Percentiles rank a stretch among this genome's conserved stretches.
phyloP scores from a whole-genome alignment of 768 basidiomycete species.

The Mycena rebaudengoi region DNA sequence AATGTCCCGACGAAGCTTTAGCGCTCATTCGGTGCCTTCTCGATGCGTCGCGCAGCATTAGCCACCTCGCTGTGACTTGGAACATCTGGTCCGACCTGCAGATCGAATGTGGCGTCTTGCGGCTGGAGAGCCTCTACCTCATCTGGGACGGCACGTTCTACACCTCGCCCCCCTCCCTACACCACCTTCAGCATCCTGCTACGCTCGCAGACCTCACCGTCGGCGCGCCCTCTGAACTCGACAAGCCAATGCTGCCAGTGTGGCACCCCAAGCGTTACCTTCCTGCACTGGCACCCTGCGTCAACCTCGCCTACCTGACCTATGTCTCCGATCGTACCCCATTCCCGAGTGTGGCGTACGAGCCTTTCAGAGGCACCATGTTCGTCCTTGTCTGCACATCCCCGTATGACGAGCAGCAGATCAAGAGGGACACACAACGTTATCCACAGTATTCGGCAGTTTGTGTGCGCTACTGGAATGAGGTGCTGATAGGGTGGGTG shows the following conservation, averaged over 20 bases:
- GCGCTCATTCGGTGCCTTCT: neutral
- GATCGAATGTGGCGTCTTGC: neutral
- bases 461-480: neutral
- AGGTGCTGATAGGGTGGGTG: neutral
- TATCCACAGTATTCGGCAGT: neutral
- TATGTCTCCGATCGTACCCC: constrained; percentile 1
- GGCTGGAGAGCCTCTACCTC: constrained; percentile 12
- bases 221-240: neutral
- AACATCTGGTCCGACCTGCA: neutral
- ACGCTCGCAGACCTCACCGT: neutral
- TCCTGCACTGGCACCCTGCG: neutral
- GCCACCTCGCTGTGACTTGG: constrained; percentile 2
- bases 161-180: neutral
- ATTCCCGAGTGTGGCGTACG: too few relatives aligned
- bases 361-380: neutral
- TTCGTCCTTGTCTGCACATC: neutral
- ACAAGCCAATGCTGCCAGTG: neutral
- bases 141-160: neutral
- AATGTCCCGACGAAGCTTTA: too few relatives aligned
- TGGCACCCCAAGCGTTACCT: neutral
- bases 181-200: neutral
- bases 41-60: neutral
- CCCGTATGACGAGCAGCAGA: neutral
- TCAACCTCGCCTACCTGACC: constrained; percentile 4
- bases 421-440: neutral